Conservation (phyloP, 179 eudicot genomes). For the Silene coronaria region DNA sequence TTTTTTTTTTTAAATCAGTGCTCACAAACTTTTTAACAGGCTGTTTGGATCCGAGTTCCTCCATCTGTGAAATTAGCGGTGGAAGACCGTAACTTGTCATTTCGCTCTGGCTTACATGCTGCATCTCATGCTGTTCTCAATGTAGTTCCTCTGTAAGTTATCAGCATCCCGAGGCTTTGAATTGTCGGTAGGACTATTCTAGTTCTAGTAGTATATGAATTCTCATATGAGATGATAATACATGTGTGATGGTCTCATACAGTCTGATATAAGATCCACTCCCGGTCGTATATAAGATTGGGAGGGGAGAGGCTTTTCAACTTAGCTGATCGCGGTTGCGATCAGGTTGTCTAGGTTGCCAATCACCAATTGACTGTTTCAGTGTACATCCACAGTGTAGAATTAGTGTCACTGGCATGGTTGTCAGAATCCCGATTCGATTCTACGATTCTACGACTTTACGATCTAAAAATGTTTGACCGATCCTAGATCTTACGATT, state of each 20-base stretch:
- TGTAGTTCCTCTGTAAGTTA: slow-evolving; percentile 85
- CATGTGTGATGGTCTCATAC: background rate
- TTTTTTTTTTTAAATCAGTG: slow-evolving; percentile 7
- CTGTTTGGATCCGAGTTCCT: slow-evolving; percentile 89
- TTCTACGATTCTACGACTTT: too few species aligned
- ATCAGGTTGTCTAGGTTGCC: background rate
- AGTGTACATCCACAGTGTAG: background rate
- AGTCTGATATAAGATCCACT: background rate
- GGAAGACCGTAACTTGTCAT: slow-evolving; percentile 40
- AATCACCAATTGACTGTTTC: background rate
- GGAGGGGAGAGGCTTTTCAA: slow-evolving; percentile 5
- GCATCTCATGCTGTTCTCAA: slow-evolving; percentile 92
- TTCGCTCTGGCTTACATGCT: slow-evolving; percentile 93
- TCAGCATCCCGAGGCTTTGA: background rate
- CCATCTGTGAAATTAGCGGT: slow-evolving; percentile 66
- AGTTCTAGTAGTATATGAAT: background rate
- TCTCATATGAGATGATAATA: background rate
- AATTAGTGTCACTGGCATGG: background rate
- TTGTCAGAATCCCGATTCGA: too few species aligned
- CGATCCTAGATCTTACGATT: too few species aligned
- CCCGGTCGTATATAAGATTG: background rate
- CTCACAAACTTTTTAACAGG: slow-evolving; percentile 33
- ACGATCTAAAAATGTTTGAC: too few species aligned
- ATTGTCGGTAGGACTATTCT: background rate
- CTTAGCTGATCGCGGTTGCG: background rate